These are phyloP conservation scores for Helminthosporium solani DNA, from an alignment of 2,329 filamentous ascomycete species.

Conservation along the genomic window DNA sequence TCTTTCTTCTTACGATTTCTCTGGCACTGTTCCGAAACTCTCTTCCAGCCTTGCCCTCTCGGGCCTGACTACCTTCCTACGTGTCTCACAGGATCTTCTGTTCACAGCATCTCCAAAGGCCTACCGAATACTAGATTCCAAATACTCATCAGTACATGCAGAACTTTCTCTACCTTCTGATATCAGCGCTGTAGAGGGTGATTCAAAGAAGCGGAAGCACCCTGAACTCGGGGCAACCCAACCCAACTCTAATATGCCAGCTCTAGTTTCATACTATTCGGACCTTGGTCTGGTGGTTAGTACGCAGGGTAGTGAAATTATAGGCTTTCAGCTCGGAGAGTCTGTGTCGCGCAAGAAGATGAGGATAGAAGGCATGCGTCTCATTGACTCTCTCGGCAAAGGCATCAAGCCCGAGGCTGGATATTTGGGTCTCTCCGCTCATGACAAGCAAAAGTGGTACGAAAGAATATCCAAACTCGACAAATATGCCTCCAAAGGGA, in stretches of 20 bases:
- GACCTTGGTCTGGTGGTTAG: conserved; percentile 67
- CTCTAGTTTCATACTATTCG: conserved; percentile 55
- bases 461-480: conserved; percentile 39
- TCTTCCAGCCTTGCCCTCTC: conserved; percentile 54
- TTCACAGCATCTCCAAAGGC: conserved; percentile 60
- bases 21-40: conserved; percentile 61
- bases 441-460: conserved; percentile 28
- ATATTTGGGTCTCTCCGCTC: background rate
- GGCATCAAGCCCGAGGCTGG: conserved; percentile 46
- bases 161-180: conserved; percentile 37
- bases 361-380: conserved; percentile 53
- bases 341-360: conserved; percentile 37
- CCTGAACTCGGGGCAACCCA: conserved; percentile 39
- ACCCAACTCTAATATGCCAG: conserved; percentile 44
- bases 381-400: conserved; percentile 73
- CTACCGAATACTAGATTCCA: conserved; percentile 63
- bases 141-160: conserved; percentile 58
- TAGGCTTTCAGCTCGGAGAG: conserved; percentile 61
- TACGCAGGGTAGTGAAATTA: conserved; percentile 62
- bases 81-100: conserved; percentile 66
- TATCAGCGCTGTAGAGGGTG: conserved; percentile 24
- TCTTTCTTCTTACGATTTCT: conserved; percentile 65
- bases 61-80: conserved; percentile 62
- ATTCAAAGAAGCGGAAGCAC: conserved; percentile 42
- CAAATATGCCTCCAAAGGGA: conserved; percentile 35